Conservation (phyloP, 352 stramenopile genomes). For the Globisporangium cylindrosporum region DNA sequence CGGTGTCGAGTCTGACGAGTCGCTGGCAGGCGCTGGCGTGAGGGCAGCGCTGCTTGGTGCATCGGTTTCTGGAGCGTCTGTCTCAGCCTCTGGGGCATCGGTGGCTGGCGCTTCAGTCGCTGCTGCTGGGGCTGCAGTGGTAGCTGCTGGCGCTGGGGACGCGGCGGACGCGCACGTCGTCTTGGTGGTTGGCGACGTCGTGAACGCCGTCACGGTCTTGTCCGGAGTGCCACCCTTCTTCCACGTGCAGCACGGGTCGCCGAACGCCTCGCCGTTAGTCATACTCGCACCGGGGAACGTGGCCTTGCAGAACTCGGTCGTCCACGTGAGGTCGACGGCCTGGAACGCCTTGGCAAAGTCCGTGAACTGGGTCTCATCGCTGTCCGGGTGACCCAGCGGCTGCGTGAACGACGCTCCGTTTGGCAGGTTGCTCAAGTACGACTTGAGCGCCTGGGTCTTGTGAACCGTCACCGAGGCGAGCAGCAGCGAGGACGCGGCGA, state of each 20-base stretch:
- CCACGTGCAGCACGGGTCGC: conserved; percentile 52
- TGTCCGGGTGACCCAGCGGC: conserved; percentile 31
- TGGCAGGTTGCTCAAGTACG: conserved; percentile 35
- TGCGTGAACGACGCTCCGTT: conserved; percentile 38
- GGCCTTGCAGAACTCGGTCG: conserved; percentile 28
- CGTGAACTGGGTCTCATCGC: conserved; percentile 25
- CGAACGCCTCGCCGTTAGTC: conserved; percentile 35
- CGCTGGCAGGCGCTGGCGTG: too few species aligned
- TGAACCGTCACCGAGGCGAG: conserved; percentile 76
- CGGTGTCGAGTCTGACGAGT: too few species aligned
- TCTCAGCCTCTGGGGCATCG: too few species aligned
- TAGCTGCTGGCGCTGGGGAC: not conserved
- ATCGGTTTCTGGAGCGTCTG: too few species aligned
- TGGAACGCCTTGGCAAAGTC: conserved; percentile 21
- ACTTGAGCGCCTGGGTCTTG: conserved; percentile 42
- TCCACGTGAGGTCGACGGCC: conserved; percentile 28
- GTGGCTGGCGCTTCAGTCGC: too few species aligned
- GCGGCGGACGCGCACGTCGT: not conserved
- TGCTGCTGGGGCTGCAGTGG: too few species aligned
- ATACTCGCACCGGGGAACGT: conserved; percentile 35
- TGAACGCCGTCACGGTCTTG: conserved; percentile 25
- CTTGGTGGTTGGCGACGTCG: conserved; percentile 2
- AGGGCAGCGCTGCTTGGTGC: too few species aligned
- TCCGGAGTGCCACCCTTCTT: conserved; percentile 27
- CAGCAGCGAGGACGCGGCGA: conserved; percentile 59